Evolutionary conservation across 306 rosid species (phyloP).

Genomic region (peach (Prunus persica)): DNA sequence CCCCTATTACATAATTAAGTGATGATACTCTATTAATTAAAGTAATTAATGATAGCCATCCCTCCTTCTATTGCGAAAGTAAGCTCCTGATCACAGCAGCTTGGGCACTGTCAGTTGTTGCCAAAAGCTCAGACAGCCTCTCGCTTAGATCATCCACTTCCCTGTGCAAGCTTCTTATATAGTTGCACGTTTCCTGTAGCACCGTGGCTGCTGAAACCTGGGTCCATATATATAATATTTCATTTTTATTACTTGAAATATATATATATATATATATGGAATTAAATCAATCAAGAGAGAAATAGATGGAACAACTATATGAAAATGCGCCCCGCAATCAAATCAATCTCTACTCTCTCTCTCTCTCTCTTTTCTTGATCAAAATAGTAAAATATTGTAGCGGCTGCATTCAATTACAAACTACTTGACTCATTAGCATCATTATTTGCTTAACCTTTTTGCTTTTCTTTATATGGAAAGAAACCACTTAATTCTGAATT

Average conservation of each 20-base stretch:
- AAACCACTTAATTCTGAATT: background rate
- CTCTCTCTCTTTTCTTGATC: background rate
- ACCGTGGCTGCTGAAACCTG: slow-evolving; percentile 75
- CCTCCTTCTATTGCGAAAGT: slow-evolving; percentile 50
- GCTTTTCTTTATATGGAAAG: background rate
- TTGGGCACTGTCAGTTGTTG: slow-evolving; percentile 78
- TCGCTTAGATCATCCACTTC: slow-evolving; percentile 92
- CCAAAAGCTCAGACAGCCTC: slow-evolving; percentile 75
- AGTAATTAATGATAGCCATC: background rate
- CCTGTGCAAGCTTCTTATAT: slow-evolving; percentile 73
- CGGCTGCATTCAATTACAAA: background rate
- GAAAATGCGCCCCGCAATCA: background rate
- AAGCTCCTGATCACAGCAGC: slow-evolving; percentile 87
- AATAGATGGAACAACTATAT: background rate
- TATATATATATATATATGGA: background rate
- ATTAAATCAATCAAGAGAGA: no score
- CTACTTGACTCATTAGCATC: background rate
- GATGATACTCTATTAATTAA: background rate
- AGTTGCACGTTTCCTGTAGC: slow-evolving; percentile 87
- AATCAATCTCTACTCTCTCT: background rate
- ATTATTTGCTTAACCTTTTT: background rate
- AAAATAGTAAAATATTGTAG: background rate
- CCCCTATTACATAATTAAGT: background rate
- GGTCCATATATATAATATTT: background rate
- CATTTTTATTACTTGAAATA: background rate